A percentile compares a stretch with the other conserved stretches of the same genome.
phyloP scores from a whole-genome alignment of 169 alveolate genomes.

The Plasmodium chabaudi region DNA sequence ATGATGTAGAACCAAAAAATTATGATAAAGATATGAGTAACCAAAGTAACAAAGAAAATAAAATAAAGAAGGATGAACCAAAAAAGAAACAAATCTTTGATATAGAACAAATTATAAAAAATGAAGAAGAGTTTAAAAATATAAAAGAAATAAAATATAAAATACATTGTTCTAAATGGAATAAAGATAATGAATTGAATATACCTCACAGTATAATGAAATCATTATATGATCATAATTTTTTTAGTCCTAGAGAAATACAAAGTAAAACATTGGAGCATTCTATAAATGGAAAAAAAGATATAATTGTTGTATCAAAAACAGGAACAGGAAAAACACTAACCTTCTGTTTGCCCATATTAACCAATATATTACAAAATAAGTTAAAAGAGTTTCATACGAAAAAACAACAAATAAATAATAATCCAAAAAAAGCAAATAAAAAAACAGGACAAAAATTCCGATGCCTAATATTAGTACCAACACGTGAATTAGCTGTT shows the following conservation, averaged over 20 bases:
- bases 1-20: neutral
- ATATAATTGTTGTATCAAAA: conserved; percentile 83
- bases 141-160: conserved; percentile 21
- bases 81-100: conserved; percentile 49
- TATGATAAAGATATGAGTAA: neutral
- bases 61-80: neutral
- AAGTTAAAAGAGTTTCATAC: conserved; percentile 41
- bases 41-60: neutral
- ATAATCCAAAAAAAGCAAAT: neutral
- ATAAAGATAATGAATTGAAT: conserved; percentile 1
- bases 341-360: conserved; percentile 80
- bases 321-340: conserved; percentile 88
- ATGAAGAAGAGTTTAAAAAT: conserved; percentile 24
- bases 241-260: conserved; percentile 61
- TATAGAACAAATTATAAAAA: conserved; percentile 25
- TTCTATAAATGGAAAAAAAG: conserved; percentile 66
- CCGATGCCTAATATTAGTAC: conserved; percentile 80
- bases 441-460: conserved; percentile 59
- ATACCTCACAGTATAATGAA: conserved; percentile 44
- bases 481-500: conserved; percentile 86
- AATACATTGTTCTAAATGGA: conserved; percentile 48
- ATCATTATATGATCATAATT: conserved; percentile 39
- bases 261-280: conserved; percentile 43
- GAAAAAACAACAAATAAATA: too few relatives aligned
- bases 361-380: conserved; percentile 66